These are phyloP conservation scores for Daldinia decipiens DNA, from an alignment of 495 filamentous ascomycete species.

Conservation along the genomic window DNA sequence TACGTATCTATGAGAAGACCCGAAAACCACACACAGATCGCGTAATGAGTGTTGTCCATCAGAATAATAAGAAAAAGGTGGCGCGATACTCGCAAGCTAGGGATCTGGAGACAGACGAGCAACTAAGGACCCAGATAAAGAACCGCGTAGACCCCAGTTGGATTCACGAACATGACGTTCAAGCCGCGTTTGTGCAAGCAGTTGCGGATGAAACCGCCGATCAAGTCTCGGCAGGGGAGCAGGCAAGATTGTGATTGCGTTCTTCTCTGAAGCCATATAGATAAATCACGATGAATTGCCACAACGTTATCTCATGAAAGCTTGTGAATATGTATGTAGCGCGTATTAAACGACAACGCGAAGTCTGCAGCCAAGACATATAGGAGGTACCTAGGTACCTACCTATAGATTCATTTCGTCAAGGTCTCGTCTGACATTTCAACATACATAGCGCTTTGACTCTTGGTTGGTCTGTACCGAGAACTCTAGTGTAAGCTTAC, in stretches of 20 bases:
- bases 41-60: slow-evolving; percentile 54
- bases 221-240: not conserved
- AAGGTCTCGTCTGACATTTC: too few relatives aligned
- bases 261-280: not conserved
- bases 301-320: not conserved
- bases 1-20: slow-evolving; percentile 54
- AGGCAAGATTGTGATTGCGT: not conserved
- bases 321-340: not conserved
- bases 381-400: too few relatives aligned
- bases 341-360: not conserved
- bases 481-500: too few relatives aligned
- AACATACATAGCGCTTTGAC: too few relatives aligned
- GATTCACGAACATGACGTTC: slow-evolving; percentile 62
- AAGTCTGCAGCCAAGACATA: not conserved
- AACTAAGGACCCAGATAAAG: slow-evolving; percentile 52
- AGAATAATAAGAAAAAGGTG: slow-evolving; percentile 48
- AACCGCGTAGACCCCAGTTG: slow-evolving; percentile 53
- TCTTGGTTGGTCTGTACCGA: too few relatives aligned
- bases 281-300: not conserved
- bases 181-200: slow-evolving; percentile 48
- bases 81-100: slow-evolving; percentile 30
- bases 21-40: slow-evolving; percentile 57
- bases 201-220: not conserved
- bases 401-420: too few relatives aligned
- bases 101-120: slow-evolving; percentile 52